Conservation (phyloP, 768 basidiomycete species). For the Boletus insuetus region DNA sequence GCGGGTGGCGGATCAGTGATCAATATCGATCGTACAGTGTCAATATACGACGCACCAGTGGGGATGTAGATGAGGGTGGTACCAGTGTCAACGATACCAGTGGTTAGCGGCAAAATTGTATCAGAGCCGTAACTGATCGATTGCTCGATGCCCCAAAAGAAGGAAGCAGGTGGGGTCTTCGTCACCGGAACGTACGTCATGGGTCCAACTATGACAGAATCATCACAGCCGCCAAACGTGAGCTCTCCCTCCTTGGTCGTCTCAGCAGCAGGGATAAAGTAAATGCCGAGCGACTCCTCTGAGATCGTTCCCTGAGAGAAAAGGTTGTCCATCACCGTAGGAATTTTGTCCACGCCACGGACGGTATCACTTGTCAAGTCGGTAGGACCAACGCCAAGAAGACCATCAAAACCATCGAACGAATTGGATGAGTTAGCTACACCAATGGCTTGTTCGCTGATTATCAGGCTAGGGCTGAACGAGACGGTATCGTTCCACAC, state of each 20-base stretch:
- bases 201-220: background rate
- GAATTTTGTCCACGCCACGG: background rate
- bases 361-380: background rate
- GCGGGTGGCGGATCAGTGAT: background rate
- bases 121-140: background rate
- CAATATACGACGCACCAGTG: background rate
- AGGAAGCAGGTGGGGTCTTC: background rate
- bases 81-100: background rate
- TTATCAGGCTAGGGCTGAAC: background rate
- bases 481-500: background rate
- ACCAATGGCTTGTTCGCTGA: background rate
- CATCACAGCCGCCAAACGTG: background rate
- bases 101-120: background rate
- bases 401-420: background rate
- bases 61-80: background rate
- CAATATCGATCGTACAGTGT: too few species aligned
- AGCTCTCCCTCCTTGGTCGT: background rate
- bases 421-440: background rate
- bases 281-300: background rate
- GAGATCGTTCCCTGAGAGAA: background rate
- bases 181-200: background rate
- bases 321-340: background rate
- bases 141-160: background rate
- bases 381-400: background rate
- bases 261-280: background rate